Conservation (phyloP, 176 grass and related monocot species). For the Sorghum bicolor region DNA sequence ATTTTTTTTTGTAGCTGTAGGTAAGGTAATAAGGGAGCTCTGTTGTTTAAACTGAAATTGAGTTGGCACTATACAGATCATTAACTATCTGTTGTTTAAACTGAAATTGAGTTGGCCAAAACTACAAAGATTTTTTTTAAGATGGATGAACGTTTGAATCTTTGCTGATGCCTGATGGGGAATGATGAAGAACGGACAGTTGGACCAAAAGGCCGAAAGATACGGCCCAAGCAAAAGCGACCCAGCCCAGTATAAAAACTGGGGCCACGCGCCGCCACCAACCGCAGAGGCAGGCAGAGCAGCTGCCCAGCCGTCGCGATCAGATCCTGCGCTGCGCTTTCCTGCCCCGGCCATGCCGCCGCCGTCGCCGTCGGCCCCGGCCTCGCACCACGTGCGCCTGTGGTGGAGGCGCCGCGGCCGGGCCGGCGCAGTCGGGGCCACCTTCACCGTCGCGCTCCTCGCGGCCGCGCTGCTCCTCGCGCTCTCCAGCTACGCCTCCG, state of each 20-base stretch:
- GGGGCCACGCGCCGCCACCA: not conserved
- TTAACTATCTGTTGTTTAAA: too few species aligned
- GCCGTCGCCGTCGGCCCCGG: conserved; percentile 20
- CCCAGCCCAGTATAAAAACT: not conserved
- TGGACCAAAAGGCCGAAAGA: not conserved
- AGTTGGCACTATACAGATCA: too few species aligned
- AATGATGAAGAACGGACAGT: not conserved
- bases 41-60: not conserved
- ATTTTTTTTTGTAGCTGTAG: too few species aligned
- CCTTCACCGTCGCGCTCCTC: conserved; percentile 44
- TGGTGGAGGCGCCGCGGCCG: conserved; percentile 57
- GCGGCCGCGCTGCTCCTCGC: conserved; percentile 38
- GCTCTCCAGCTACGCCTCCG: conserved; percentile 41
- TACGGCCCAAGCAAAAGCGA: not conserved
- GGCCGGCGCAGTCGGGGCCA: conserved; percentile 34
- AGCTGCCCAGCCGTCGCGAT: not conserved
- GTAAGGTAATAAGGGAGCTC: not conserved
- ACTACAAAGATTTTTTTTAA: too few species aligned
- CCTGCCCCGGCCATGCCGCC: not conserved
- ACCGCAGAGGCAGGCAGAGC: not conserved
- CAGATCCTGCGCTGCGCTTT: conserved; percentile 13
- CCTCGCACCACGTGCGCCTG: conserved; percentile 44
- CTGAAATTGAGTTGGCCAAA: too few species aligned
- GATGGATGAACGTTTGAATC: too few species aligned
- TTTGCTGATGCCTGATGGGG: not conserved